Base-by-base conservation (phyloP, 1,284 basidiomycete species). In the Tausonia pullulans region DNA sequence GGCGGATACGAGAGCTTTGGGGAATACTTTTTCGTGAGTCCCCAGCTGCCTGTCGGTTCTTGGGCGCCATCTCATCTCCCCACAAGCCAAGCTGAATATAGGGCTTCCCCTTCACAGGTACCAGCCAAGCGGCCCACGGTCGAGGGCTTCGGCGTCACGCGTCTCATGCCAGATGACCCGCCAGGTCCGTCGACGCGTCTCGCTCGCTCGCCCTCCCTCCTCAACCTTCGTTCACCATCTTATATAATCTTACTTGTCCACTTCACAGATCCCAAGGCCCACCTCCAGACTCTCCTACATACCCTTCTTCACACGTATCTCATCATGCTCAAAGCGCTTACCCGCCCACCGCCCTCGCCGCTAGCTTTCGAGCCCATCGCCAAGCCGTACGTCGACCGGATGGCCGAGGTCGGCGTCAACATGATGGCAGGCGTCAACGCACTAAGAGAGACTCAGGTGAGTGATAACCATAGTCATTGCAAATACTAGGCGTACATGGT, bases 341-440 rank as follows among this genome's bases (percentile, higher is more conserved):
- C 57, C 27, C 16, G 53, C 39, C 65, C 65, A 13, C 65, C 65
- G 16, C 53, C 65, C 11, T 27, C 27, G 27, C 41, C 53, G 11
- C 57, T 52, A 6, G 27, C 4, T 8, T 55, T 52, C 45, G 40
- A 27, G 52, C 40, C 53, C 5, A 61, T 62, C 3, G 54, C 50
- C 3, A 46, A 52, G 40, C 63, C 63, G 6, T 62, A 66, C 46
- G 61, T 66, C 7, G 58, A 53, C 3, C 10, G 61, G 39, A 14
- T 66, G 61, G 61, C 61, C 1, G 61, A 66, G 53, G 52, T 66
- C n/a, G 65, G 60, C 5, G 65, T 66, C 54, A 66, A 66, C 46
- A 66, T 66, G 65, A 59, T 66, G 11, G 61, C 46, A 5, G 46
- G 57, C 4, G 65, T 66, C 43, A 66, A 66, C 51, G 61, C 45